Base-by-base conservation (phyloP, 2,329 filamentous ascomycete species). In the Botrytis squamosa region DNA sequence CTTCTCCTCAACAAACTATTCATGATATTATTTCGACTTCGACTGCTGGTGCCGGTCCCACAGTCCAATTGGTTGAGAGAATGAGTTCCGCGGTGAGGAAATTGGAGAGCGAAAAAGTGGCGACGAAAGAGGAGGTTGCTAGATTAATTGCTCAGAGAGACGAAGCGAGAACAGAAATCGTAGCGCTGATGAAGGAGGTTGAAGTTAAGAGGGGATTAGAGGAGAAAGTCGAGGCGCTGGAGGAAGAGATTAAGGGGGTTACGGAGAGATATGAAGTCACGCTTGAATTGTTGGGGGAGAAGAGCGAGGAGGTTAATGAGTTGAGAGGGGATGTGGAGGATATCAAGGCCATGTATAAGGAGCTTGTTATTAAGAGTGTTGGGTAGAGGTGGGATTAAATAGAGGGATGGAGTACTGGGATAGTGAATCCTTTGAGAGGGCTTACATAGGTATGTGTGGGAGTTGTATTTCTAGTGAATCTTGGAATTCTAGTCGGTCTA, bases 311-410 rank as follows among this genome's bases (percentile, higher is more conserved):
- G 80, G 95, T 97, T 3, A 94, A 97, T 80, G 96, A 99, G 85
- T 85, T 99, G 77, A 90, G 88, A 82, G 91, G 92, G 20, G 96
- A 98, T 85, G 92, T 99, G 71, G 86, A 90, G 77, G 96, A 99
- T 85, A 87, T 99, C 82, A 99, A 99, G 86, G 92, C 91, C 80
- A 97, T 99, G 88, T 98, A 98, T 85, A 90, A 94, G 77, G 95
- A 98, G 81, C 84, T 99, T 82, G 92, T 97, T 42, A 49, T 71
- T 44, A 66, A 38, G 46, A 71, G 60, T 71, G 60, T 71, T 38
- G 60, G 44, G 57, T 71, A 63, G 40, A 46, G 36, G 36, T n/a
- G 44, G 16, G 10, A 40, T 18, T 29, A 10, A 22, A 66, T 25
- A 33, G 63, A n/a, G 40, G 16, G 2, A 25, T 9, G 8, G 7